Percentiles rank a stretch among this genome's conserved stretches.
Conservation (phyloP, 495 filamentous ascomycete genomes). For the Chaetomium fimeti region DNA sequence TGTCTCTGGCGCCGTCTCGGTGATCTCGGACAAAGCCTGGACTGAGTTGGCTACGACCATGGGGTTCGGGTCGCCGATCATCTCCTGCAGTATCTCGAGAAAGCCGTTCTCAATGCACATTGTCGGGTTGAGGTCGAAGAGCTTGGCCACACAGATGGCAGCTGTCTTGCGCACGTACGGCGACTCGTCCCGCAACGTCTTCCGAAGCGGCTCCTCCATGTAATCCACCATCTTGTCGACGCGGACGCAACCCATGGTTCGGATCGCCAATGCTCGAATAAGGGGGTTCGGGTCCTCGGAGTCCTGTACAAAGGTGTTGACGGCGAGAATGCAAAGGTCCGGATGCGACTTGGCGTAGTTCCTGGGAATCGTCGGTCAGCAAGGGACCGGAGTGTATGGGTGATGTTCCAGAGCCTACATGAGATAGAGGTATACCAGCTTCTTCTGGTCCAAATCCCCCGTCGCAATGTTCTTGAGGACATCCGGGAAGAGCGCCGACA, state of each 20-base stretch:
- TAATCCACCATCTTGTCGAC: slow-evolving; percentile 99
- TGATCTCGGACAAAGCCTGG: slow-evolving; percentile 88
- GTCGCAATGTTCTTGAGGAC: slow-evolving; percentile 99
- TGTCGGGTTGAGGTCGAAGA: slow-evolving; percentile 88
- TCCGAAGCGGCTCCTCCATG: slow-evolving; percentile 97
- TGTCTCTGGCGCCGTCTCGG: slow-evolving; percentile 86
- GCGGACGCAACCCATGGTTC: slow-evolving; percentile 99
- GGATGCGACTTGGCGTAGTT: slow-evolving; percentile 99
- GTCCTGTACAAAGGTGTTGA: slow-evolving; percentile 99
- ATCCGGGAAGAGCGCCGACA: slow-evolving; percentile 95
- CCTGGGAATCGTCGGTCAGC: slow-evolving; percentile 52
- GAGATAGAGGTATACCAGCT: slow-evolving; percentile 96
- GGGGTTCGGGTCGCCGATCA: slow-evolving; percentile 96
- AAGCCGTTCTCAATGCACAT: slow-evolving; percentile 98
- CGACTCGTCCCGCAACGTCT: slow-evolving; percentile 94
- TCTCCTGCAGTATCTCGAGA: slow-evolving; percentile 88
- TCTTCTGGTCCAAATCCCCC: slow-evolving; percentile 94
- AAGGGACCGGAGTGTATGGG: background rate
- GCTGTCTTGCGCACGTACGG: slow-evolving; percentile 98
- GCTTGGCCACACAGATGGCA: slow-evolving; percentile 95
- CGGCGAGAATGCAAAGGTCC: slow-evolving; percentile 96
- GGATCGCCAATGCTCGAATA: slow-evolving; percentile 88
- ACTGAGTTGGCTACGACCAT: slow-evolving; percentile 99
- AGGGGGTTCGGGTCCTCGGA: slow-evolving; percentile 98
- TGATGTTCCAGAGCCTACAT: slow-evolving; percentile 60